Evolutionary conservation across 208 protist genomes (phyloP).

Genomic region (Trypanosoma vivax): DNA sequence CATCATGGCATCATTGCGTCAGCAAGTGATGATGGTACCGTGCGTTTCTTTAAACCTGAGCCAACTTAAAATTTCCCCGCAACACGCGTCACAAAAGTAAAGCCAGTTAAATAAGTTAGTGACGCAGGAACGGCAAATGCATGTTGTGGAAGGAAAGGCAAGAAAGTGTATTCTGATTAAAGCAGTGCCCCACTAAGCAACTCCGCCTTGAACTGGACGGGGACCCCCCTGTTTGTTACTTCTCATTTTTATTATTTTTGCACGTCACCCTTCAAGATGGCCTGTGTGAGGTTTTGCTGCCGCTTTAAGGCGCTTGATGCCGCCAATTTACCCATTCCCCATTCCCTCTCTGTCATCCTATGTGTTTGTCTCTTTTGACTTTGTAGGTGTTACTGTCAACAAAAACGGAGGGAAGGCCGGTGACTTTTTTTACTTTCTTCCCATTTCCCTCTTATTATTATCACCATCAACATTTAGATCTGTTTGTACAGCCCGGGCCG

Average conservation of each 20-base stretch:
- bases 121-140: too few relatives aligned
- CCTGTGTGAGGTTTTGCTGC: too few relatives aligned
- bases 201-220: not conserved
- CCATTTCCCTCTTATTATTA: too few relatives aligned
- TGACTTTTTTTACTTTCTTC: too few relatives aligned
- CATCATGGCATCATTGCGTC: conserved; percentile 23
- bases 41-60: conserved; percentile 29
- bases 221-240: not conserved
- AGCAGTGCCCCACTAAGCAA: not conserved
- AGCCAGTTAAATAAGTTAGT: too few relatives aligned
- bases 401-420: too few relatives aligned
- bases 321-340: not conserved
- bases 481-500: too few relatives aligned
- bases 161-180: too few relatives aligned
- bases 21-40: conserved; percentile 71
- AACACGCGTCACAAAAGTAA: not conserved
- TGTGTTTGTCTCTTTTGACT: not conserved
- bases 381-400: not conserved
- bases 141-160: too few relatives aligned
- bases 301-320: too few relatives aligned
- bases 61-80: not conserved
- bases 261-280: too few relatives aligned
- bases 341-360: not conserved
- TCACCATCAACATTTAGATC: too few relatives aligned
- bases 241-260: not conserved